phyloP scores from a whole-genome alignment of 1,139 yeast genomes.

The Pneumocystis wakefieldiae region DNA sequence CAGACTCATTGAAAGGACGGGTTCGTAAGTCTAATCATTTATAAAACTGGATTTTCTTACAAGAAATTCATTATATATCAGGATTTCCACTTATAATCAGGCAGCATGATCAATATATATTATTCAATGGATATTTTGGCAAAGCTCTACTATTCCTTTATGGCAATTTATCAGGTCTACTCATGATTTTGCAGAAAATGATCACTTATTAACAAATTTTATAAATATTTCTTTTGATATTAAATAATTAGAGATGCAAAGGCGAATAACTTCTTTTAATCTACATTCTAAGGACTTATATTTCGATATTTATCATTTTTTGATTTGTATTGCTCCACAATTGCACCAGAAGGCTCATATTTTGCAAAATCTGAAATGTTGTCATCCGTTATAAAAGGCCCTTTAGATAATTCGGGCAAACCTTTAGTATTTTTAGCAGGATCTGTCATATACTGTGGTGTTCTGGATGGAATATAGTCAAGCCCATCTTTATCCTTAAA shows the following conservation, averaged over 20 bases:
- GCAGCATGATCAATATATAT: background rate
- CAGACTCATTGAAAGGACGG: background rate
- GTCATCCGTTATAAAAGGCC: background rate
- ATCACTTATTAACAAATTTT: background rate
- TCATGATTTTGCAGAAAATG: too few relatives aligned
- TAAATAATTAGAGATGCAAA: background rate
- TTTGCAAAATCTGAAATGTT: background rate
- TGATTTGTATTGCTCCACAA: background rate
- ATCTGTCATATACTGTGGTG: background rate
- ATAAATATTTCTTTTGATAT: background rate
- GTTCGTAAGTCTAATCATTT: background rate
- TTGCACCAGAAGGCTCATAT: too few relatives aligned
- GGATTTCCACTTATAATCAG: background rate
- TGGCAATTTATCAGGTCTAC: background rate
- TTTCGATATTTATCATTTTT: background rate
- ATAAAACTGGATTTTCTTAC: background rate
- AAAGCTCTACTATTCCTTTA: too few relatives aligned
- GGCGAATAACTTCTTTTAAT: background rate
- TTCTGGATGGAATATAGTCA: background rate
- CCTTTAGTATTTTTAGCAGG: background rate
- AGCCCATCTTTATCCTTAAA: background rate
- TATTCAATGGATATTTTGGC: background rate
- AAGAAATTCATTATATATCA: background rate
- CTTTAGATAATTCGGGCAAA: background rate
- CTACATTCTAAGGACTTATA: too few relatives aligned